Conservation (phyloP, 768 basidiomycete species). For the Tricholoma hemisulphureum region DNA sequence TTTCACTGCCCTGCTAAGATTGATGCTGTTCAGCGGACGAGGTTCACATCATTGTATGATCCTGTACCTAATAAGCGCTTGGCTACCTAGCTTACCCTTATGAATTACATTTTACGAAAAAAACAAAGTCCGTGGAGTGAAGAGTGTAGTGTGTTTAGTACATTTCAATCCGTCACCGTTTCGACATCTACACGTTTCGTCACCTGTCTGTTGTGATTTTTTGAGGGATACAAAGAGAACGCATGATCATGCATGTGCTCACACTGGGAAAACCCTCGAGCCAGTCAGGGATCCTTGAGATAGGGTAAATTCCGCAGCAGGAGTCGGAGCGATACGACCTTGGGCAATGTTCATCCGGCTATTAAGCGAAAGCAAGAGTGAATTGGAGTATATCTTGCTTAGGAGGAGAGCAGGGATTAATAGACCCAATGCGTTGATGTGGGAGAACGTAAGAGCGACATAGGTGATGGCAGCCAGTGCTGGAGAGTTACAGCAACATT, state of each 20-base stretch:
- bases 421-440: neutral
- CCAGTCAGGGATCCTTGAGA: neutral
- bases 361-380: neutral
- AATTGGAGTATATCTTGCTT: constrained; percentile 5
- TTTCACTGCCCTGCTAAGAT: neutral
- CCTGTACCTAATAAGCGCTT: neutral
- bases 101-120: neutral
- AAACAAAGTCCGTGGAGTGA: neutral
- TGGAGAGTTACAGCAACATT: neutral
- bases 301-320: neutral
- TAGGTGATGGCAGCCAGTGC: constrained; percentile 3
- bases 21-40: neutral
- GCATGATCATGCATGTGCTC: neutral
- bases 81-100: neutral
- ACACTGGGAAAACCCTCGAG: neutral
- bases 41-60: no score
- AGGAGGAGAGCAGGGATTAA: neutral
- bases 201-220: neutral
- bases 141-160: neutral
- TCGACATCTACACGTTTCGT: neutral
- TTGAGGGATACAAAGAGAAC: neutral
- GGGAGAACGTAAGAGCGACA: constrained; percentile 1
- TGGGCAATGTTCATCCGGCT: neutral
- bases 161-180: neutral
- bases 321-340: neutral